Evolutionary conservation across 208 protist genomes (phyloP), one percentile per base, ranked within the genome.

Genomic region (Acanthamoeba sp.): DNA sequence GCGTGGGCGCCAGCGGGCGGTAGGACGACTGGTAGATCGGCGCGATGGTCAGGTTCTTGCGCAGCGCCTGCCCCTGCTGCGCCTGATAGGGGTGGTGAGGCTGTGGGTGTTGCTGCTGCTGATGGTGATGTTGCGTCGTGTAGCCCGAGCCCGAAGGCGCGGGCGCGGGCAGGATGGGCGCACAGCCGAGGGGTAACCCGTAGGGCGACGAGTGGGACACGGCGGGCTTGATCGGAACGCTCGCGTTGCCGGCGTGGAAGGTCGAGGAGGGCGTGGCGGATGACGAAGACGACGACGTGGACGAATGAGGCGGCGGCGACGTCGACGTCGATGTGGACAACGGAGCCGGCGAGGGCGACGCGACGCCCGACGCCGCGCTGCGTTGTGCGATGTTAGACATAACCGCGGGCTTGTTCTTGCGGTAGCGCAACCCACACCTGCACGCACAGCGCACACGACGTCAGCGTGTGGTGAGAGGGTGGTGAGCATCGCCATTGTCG

Each of bases 331-430:
- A 66, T 32, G n/a, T 66, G 27, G 59, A 2, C 59, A 27, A n/a
- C 14, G 59, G 4, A 1, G 59, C n/a, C 59, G 59, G 10, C 59
- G 59, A 66, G n/a, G 59, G 10, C 24, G 24, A 14, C 27, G 1
- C n/a, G 27, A 1, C 3, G 42, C 24, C 59, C 27, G 27, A 66
- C 59, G 55, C 27, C 59, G 20, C n/a, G 27, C 10, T 32, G 27
- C 59, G 20, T 16, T 66, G 59, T 2, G 59, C 59, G 27, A 66
- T 66, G 59, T 66, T 66, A 1, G 59, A 66, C 59, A 66, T 1
- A 14, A 66, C 59, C 27, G 59, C 59, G 59, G 59, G 59, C 59
- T 84, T 84, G 73, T 84, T 84, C 42, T 84, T 84, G 20, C 73
- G 36, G 14, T 84, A 84, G 18, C 73, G 36, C 73, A 84, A 27